Conservation (phyloP, 2,329 filamentous ascomycete genomes). For the Fusarium sp. region DNA sequence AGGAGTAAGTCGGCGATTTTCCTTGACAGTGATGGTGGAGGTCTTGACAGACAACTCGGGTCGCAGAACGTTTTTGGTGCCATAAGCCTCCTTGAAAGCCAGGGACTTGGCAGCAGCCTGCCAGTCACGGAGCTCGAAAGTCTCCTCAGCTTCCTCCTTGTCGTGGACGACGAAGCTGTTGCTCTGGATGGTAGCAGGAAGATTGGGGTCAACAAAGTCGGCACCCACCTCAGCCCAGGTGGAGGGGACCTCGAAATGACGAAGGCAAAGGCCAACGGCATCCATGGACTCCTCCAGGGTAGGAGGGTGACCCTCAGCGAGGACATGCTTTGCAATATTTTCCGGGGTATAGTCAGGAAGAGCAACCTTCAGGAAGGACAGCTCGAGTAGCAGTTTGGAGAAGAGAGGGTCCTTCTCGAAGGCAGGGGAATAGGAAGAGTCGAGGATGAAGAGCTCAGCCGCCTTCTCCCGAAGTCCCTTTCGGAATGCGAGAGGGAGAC, state of each 20-base stretch:
- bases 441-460: constrained; percentile 78
- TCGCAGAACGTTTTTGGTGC: constrained; percentile 76
- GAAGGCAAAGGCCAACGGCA: constrained; percentile 75
- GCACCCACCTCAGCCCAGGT: constrained; percentile 77
- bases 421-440: constrained; percentile 74
- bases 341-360: constrained; percentile 72
- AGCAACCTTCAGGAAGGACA: constrained; percentile 84
- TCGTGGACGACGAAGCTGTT: constrained; percentile 88
- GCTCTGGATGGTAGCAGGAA: constrained; percentile 73
- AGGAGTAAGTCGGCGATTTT: constrained; percentile 93
- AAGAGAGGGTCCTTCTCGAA: constrained; percentile 74
- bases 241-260: constrained; percentile 78
- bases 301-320: constrained; percentile 63
- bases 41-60: constrained; percentile 91
- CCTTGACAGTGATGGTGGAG: constrained; percentile 87
- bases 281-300: constrained; percentile 68
- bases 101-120: constrained; percentile 86
- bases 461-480: constrained; percentile 77
- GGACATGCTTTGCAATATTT: constrained; percentile 73
- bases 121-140: constrained; percentile 77
- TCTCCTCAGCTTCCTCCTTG: constrained; percentile 77
- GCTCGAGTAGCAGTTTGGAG: constrained; percentile 76
- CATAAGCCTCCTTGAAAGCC: constrained; percentile 94
- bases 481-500: constrained; percentile 75
- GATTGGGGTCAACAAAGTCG: constrained; percentile 62